Base-by-base conservation (phyloP, 805 yeast genomes). In the Millerozyma acaciae region DNA sequence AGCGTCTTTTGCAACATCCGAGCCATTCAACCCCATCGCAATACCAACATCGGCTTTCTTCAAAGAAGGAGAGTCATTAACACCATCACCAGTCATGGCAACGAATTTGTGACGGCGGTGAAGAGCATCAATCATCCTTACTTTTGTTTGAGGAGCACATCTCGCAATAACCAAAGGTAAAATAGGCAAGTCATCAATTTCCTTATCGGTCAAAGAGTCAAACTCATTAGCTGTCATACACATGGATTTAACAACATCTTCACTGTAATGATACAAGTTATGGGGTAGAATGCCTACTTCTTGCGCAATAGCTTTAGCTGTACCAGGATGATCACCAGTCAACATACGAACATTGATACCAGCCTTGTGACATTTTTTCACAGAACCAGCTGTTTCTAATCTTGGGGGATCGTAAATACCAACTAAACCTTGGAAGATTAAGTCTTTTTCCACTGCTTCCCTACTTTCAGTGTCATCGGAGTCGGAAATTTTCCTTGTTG, bases 361-460 rank as follows among this genome's bases (percentile, higher is more conserved):
- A 10, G 90, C 90, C 30, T 55, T 65, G 50, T 80, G 87, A 55
- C 89, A 82, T 39, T 62, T 55, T 45, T 71, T 72, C 15, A 83
- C 89, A 5, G 84, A 73, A 8, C 65, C 73, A 8, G 76, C 73
- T 10, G 86, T 75, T 60, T 83, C 89, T 8, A 65, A 61, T 47
- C 90, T 68, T 36, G 90, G 90, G 13, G 90, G 90, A 53, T 83
- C 90, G 50, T 83, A 82, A 43, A 83, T 81, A 40, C 90, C 90
- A 45, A 80, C 76, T 15, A 83, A 62, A 3, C 90, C 90, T 25
- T 77, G 61, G 45, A 83, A 78, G 3, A 64, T 68, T 32, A 83
- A 63, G 8, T 66, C 63, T 8, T 51, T 40, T 53, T 83, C 90
- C 32, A 81, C 69, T 5, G 37, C 35, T 12, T 55, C 59, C 32